Conservation (phyloP, 208 protist species). For the Acanthamoeba castellanii region DNA sequence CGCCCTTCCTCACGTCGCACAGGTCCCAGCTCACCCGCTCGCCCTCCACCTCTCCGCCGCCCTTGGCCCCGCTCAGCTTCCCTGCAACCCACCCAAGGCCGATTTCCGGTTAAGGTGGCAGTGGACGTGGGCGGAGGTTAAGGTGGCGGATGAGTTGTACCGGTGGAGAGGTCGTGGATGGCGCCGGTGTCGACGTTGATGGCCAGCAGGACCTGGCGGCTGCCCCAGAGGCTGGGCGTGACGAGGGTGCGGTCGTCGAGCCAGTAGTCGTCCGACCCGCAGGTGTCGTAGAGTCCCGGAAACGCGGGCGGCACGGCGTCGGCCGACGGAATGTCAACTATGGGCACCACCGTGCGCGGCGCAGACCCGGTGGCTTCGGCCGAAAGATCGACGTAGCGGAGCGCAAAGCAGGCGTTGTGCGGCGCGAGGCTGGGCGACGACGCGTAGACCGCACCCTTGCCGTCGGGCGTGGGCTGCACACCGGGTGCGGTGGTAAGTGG, state of each 20-base stretch:
- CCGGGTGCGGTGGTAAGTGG: neutral
- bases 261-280: neutral
- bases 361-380: neutral
- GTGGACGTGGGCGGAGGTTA: neutral
- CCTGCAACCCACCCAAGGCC: no score
- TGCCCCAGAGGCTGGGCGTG: constrained; percentile 24
- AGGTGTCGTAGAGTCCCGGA: neutral
- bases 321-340: neutral
- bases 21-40: neutral
- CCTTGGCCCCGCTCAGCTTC: neutral
- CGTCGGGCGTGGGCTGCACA: neutral
- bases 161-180: neutral
- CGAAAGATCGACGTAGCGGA: constrained; percentile 1
- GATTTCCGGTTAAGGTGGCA: neutral
- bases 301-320: neutral
- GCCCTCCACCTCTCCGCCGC: neutral
- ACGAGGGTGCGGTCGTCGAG: constrained; percentile 8
- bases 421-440: neutral
- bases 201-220: constrained; percentile 34
- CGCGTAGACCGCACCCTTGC: neutral
- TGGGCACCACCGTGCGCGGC: constrained; percentile 47
- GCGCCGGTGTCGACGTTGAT: constrained; percentile 36
- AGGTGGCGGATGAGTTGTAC: neutral
- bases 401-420: neutral
- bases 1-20: neutral